Conservation (phyloP, 2,329 filamentous ascomycete species). For the Clathrospora elynae region DNA sequence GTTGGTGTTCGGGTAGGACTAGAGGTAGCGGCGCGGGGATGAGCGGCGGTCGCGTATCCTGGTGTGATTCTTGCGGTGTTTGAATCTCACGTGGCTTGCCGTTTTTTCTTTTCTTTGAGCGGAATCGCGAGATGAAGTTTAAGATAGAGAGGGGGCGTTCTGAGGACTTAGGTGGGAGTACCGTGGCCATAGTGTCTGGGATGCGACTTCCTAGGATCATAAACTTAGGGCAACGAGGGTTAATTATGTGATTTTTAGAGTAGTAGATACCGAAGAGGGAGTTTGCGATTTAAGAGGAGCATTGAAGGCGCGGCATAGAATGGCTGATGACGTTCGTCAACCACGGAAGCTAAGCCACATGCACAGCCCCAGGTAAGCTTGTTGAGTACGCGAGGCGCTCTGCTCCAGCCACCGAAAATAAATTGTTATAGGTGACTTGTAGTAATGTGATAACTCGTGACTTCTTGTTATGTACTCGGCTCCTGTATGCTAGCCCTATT, state of each 20-base stretch:
- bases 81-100: not conserved
- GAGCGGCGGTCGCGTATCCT: constrained; percentile 31
- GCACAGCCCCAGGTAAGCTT: constrained; percentile 28
- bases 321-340: constrained; percentile 8
- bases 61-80: not conserved
- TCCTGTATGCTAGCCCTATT: constrained; percentile 22
- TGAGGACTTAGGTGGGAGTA: constrained; percentile 18
- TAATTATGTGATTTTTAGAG: not conserved
- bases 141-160: constrained; percentile 34
- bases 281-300: not conserved
- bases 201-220: too few relatives aligned
- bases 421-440: not conserved
- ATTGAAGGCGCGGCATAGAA: not conserved
- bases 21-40: constrained; percentile 34
- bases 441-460: too few relatives aligned
- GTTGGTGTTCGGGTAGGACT: constrained; percentile 42
- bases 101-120: constrained; percentile 20
- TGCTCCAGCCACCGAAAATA: not conserved
- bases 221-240: too few relatives aligned
- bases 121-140: constrained; percentile 37
- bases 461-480: not conserved
- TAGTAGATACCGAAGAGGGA: not conserved
- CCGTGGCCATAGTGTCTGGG: constrained; percentile 26
- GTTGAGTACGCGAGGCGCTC: constrained; percentile 7
- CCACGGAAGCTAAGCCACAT: constrained; percentile 26